A percentile compares a stretch with the other conserved stretches of the same genome.
phyloP scores from a whole-genome alignment of 768 basidiomycete genomes.

The Phylloporus sp. region DNA sequence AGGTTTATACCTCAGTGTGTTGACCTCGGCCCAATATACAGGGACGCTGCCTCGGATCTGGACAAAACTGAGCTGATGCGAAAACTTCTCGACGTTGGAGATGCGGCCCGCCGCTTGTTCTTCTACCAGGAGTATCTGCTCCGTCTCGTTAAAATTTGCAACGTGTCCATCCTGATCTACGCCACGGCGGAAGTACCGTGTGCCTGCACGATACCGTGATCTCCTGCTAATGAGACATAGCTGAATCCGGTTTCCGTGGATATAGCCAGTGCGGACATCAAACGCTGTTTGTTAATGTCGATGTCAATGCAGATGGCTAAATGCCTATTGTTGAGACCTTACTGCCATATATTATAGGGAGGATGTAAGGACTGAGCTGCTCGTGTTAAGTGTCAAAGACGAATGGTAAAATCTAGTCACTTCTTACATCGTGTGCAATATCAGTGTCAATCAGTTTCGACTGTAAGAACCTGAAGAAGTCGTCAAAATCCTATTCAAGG shows the following conservation, averaged over 20 bases:
- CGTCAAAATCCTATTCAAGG: conserved; percentile 4
- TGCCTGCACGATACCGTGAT: conserved; percentile 91
- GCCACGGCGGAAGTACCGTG: conserved; percentile 94
- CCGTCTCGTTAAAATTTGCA: conserved; percentile 98
- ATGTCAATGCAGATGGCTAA: background rate
- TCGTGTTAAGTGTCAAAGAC: conserved; percentile 10
- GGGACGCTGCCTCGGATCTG: conserved; percentile 95
- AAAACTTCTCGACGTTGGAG: conserved; percentile 44
- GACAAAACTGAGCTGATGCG: conserved; percentile 75
- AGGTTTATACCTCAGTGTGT: conserved; percentile 92
- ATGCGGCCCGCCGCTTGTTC: conserved; percentile 42
- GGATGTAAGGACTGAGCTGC: conserved; percentile 83
- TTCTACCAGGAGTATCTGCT: conserved; percentile 85
- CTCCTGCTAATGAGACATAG: conserved; percentile 90
- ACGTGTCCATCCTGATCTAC: conserved; percentile 86
- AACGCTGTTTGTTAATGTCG: conserved; percentile 55
- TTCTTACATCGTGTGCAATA: conserved; percentile 62
- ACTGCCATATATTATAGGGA: conserved; percentile 96
- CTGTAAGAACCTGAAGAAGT: conserved; percentile 45
- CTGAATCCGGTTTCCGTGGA: conserved; percentile 77
- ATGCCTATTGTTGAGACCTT: conserved; percentile 33
- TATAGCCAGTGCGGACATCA: conserved; percentile 69
- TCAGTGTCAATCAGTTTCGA: conserved; percentile 56
- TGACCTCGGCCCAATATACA: conserved; percentile 95
- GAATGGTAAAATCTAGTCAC: background rate